Percentiles rank a stretch among this genome's conserved stretches.
These are phyloP conservation scores for Tolypocladium cylindrosporum DNA, from an alignment of 2,329 filamentous ascomycete genomes.

Conservation along the genomic window DNA sequence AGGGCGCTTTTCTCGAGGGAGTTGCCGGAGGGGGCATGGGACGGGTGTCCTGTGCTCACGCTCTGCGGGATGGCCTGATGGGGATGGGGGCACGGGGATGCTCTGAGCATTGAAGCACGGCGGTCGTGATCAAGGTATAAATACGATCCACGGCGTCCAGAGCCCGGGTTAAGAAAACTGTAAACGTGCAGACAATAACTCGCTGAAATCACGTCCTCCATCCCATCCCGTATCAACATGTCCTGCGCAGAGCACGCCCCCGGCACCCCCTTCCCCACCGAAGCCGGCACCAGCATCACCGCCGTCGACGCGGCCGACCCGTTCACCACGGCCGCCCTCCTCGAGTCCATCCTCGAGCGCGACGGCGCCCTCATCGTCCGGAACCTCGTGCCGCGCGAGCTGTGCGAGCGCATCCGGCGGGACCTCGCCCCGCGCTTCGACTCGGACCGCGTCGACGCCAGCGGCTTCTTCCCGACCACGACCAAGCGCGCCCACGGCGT, in stretches of 20 bases:
- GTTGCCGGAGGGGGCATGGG: not conserved
- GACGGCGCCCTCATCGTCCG: slow-evolving; percentile 27
- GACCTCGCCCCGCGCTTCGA: slow-evolving; percentile 28
- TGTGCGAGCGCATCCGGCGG: slow-evolving; percentile 22
- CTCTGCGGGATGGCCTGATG: not conserved
- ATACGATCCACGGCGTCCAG: not conserved
- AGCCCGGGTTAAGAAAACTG: not conserved
- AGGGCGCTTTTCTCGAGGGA: not conserved
- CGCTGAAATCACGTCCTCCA: not conserved
- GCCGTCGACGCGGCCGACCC: slow-evolving; percentile 11
- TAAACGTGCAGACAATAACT: not conserved
- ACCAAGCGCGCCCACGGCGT: slow-evolving; percentile 28
- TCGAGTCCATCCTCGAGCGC: slow-evolving; percentile 13
- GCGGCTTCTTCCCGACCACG: slow-evolving; percentile 28
- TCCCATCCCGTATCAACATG: not conserved
- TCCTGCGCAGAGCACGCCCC: not conserved
- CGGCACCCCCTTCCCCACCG: slow-evolving; percentile 7
- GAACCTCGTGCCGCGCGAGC: slow-evolving; percentile 19
- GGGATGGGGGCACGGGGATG: not conserved
- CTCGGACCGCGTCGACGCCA: slow-evolving; percentile 21
- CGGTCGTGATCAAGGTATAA: not conserved
- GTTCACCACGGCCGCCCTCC: slow-evolving; percentile 7
- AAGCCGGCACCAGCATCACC: slow-evolving; percentile 11
- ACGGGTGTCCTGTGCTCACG: not conserved
- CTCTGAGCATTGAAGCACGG: not conserved